Conservation (phyloP, 2,329 filamentous ascomycete species). For the Tolypocladium endophyticum region DNA sequence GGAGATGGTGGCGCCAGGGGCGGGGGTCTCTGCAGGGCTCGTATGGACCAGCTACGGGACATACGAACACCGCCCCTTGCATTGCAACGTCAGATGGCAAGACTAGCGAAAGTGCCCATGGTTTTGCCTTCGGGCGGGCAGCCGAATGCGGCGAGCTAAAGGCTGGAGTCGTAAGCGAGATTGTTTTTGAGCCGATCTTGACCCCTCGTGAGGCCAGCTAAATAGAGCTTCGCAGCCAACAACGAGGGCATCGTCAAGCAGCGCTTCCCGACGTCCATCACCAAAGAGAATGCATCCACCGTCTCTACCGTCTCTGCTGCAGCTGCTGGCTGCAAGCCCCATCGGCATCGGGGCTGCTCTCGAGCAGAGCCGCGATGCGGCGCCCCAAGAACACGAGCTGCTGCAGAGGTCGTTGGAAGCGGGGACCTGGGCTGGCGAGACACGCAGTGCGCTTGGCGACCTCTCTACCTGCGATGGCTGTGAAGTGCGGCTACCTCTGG, state of each 20-base stretch:
- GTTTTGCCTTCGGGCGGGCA: background rate
- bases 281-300: background rate
- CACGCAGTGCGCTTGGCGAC: background rate
- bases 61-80: background rate
- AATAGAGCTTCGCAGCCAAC: background rate
- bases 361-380: background rate
- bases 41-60: background rate
- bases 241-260: background rate
- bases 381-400: background rate
- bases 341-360: background rate
- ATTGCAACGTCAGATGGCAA: background rate
- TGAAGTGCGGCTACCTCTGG: conserved; percentile 9
- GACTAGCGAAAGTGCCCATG: background rate
- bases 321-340: background rate
- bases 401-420: background rate
- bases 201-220: background rate
- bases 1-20: background rate
- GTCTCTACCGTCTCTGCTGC: background rate
- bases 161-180: background rate
- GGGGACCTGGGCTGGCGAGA: background rate
- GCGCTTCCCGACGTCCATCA: background rate
- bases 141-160: background rate
- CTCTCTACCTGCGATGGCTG: conserved; percentile 12
- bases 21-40: background rate
- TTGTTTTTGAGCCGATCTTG: background rate